A percentile compares a stretch with the other conserved stretches of the same genome.
These are phyloP conservation scores for Calonectria pseudoturangicola DNA, from an alignment of 2,329 filamentous ascomycete genomes.

Conservation along the genomic window DNA sequence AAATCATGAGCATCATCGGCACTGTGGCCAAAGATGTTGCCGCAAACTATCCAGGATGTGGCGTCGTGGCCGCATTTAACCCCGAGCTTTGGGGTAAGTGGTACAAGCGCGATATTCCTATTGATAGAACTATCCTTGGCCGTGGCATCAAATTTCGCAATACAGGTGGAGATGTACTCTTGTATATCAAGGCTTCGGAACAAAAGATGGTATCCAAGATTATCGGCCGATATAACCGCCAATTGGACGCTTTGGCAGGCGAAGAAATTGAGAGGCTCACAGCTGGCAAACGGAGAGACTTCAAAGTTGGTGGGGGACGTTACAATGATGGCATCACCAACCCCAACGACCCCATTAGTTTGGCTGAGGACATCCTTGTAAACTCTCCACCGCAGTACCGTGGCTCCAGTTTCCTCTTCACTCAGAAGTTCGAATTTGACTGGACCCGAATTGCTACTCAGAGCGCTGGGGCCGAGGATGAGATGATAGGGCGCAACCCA, in stretches of 20 bases:
- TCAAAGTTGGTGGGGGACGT: not conserved
- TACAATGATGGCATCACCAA: constrained; percentile 23
- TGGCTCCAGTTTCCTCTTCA: constrained; percentile 3
- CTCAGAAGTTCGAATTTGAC: constrained; percentile 19
- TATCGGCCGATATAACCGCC: not conserved
- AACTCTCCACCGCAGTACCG: not conserved
- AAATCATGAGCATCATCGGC: not conserved
- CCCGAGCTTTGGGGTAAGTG: constrained; percentile 14
- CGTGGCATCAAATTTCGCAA: constrained; percentile 13
- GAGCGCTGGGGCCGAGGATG: not conserved
- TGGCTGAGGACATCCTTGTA: constrained; percentile 5
- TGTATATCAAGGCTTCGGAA: not conserved
- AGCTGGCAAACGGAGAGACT: constrained; percentile 2
- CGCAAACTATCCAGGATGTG: not conserved
- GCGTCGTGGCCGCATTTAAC: not conserved
- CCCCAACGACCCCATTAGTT: constrained; percentile 14
- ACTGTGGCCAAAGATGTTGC: not conserved
- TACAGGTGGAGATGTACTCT: not conserved
- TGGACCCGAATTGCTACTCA: not conserved
- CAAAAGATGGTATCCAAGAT: not conserved
- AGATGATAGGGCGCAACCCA: constrained; percentile 13
- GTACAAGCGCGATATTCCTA: not conserved
- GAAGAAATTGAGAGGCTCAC: not conserved
- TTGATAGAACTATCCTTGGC: not conserved
- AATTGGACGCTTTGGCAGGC: not conserved